Percentiles rank a stretch among this genome's conserved stretches.
These are phyloP conservation scores for Eucalyptus virginea DNA, from an alignment of 345 rosid species.

Conservation along the genomic window DNA sequence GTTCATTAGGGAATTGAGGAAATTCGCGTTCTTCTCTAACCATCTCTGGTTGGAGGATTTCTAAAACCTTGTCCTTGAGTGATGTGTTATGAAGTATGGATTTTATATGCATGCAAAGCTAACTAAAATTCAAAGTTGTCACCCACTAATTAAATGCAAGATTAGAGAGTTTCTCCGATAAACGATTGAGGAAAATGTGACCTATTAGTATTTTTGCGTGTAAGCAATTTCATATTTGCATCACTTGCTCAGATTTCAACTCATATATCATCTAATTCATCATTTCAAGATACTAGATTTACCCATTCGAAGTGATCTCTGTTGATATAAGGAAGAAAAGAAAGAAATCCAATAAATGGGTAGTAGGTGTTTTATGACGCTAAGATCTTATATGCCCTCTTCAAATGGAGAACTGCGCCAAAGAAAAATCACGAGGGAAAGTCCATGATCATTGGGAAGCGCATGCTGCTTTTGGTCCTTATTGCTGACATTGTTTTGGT, in stretches of 20 bases:
- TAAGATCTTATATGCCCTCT: background rate
- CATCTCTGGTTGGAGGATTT: background rate
- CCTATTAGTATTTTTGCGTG: accelerated
- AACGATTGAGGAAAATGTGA: background rate
- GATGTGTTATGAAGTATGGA: background rate
- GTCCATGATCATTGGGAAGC: background rate
- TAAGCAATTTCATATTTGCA: background rate
- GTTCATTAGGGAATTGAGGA: background rate
- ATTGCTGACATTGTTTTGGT: background rate
- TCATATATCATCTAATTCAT: background rate
- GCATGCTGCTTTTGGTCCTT: background rate
- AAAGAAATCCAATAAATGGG: background rate
- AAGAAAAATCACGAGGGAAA: background rate
- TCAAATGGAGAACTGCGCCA: background rate
- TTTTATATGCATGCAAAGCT: background rate
- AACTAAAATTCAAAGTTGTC: background rate
- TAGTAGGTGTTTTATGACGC: background rate
- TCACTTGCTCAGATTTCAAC: background rate
- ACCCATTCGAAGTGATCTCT: background rate
- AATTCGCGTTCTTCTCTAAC: background rate
- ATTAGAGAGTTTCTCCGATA: background rate
- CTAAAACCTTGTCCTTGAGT: background rate
- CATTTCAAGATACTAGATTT: background rate
- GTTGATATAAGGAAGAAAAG: background rate
- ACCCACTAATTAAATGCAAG: background rate